Evolutionary conservation across 371 early-diverging fungal genomes (phyloP).

Genomic region (Zopfochytrium polystomum): DNA sequence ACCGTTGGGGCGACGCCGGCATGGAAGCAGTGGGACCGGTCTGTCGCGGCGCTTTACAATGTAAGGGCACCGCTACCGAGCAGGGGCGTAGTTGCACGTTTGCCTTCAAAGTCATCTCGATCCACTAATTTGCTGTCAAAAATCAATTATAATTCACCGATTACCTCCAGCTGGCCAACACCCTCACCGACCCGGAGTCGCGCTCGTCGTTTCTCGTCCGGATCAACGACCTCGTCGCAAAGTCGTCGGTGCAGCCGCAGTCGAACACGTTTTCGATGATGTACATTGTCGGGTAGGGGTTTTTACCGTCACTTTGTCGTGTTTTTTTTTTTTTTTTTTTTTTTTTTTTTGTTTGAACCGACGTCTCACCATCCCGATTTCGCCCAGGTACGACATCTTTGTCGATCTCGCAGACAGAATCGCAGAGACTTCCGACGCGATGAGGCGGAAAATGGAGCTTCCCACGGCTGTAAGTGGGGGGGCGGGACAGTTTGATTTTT

Average conservation of each 20-base stretch:
- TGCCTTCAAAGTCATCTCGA: background rate
- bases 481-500: background rate
- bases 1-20: background rate
- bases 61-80: conserved; percentile 8
- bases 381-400: conserved; percentile 32
- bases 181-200: conserved; percentile 4
- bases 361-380: too few species aligned
- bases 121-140: background rate
- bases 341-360: background rate
- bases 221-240: conserved; percentile 26
- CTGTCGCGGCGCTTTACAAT: conserved; percentile 12
- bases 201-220: conserved; percentile 11
- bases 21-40: conserved; percentile 24
- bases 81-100: background rate
- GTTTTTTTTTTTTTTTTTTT: background rate
- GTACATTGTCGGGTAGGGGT: conserved; percentile 22
- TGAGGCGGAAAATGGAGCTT: conserved; percentile 27
- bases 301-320: background rate
- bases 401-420: conserved; percentile 29
- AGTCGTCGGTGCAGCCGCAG: background rate
- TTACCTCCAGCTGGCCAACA: too few species aligned
- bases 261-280: conserved; percentile 7
- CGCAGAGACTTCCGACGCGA: conserved; percentile 32
- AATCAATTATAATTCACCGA: background rate
- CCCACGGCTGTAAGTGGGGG: conserved; percentile 20